Evolutionary conservation across 148 eudicot genomes (phyloP), one percentile per base, ranked within the genome.

Genomic region (Camellia lanceoleosa): DNA sequence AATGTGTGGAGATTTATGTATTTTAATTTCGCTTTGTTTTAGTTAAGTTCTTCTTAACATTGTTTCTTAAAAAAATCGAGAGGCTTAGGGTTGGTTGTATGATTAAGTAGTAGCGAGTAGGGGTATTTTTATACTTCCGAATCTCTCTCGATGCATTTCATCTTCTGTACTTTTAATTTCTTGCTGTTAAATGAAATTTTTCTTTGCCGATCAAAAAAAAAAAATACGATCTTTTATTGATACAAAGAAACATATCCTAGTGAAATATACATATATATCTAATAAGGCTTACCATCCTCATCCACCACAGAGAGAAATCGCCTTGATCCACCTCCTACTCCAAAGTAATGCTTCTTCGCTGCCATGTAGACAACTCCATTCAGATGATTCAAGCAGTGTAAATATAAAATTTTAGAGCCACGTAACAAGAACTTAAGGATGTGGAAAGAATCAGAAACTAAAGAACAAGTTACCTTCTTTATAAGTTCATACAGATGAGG

Each of bases 321-420:
- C 83, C 98, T 89, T 52, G 99, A 89, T 79, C 99, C 99, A 52
- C 99, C 99, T 61, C 99, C 99, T 62, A 96, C 99, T 61, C 99
- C 99, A 79, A 96, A 96, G 83, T 96, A 96, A 83, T 96, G 86
- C 84, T 94, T 96, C 88, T 96, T 96, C 64, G 95, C 99, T 54
- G 99, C 94, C 92, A 96, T 86, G 82, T 93, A 96, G 62, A 94
- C 88, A 79, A 90, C 89, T 82, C 98, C 97, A 82, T 83, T 76
- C 42, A 94, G 90, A 80, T 42, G 79, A 76, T 85, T 85, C 62
- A 91, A 71, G 78, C 97, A 90, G 98, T 95, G 85, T 20, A 84
- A 65, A 76, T 38, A 56, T 60, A 71, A n/a, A 42, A 80, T 65
- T 68, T 71, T 12, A 18, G 60, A 16, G 12, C 52, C 68, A 82